Base-by-base conservation (phyloP, 768 basidiomycete genomes). In the Termitomyces sp. region DNA sequence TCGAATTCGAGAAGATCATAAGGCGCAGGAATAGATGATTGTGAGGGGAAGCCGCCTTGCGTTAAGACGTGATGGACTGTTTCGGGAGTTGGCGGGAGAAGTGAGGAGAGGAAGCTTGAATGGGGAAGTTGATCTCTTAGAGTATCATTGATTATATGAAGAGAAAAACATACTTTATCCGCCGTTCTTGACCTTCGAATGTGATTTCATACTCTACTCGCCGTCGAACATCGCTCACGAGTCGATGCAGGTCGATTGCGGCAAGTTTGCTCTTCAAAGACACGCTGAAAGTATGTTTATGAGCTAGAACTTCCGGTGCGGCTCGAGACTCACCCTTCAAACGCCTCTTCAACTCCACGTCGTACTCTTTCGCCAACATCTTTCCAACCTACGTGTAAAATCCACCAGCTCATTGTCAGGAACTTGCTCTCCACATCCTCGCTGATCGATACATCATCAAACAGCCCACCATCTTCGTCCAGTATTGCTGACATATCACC, bases 391-490 rank as follows among this genome's bases (percentile, higher is more conserved):
- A 93, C 88, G 66, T 97, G 86, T 54, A 96, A 64, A 10, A 96
- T 75, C 93, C 94, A 96, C 93, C 94, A 98, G 39, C 86, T 90
- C 63, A 95, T 80, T 0, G 89, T 92, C 49, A 97, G 73, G 66
- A 85, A 98, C 65, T 85, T 83, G 58, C 82, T 76, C 68, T 95
- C 93, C 5, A 84, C 82, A 53, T 88, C 88, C 35, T 88, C 86
- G 34, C 69, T 74, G 7, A 86, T 71, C 12, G 65, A 64, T 21
- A 65, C 65, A 19, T 74, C 72, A 12, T 56, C 58, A 16, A 53
- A 53, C 25, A 34, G 46, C n/a, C 60, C 64, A 6, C 59, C 70
- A 5, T 64, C 60, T 17, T 64, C 64, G 65, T 68, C 61, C 30
- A 64, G 32, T 8, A 60, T 61, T 39, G 63, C 58, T 19, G 69